Evolutionary conservation across 78 protist species (phyloP).

Genomic region (Dictyostelium citrinum): DNA sequence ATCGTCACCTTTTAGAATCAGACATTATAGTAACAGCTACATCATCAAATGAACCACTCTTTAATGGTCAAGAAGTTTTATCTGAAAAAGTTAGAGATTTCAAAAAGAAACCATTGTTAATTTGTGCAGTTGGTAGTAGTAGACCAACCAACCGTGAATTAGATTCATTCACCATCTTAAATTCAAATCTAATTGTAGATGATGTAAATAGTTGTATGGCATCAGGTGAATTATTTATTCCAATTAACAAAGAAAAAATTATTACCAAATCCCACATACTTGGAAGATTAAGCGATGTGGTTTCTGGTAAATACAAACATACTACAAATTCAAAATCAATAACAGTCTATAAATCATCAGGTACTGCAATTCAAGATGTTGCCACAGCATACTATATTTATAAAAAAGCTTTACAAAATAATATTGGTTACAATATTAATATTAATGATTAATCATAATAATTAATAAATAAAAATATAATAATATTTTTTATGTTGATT

Average conservation of each 20-base stretch:
- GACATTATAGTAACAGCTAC: slow-evolving; percentile 75
- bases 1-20: background rate
- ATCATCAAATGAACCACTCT: slow-evolving; percentile 4
- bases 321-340: background rate
- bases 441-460: background rate
- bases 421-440: background rate
- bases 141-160: slow-evolving; percentile 42
- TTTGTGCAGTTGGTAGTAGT: slow-evolving; percentile 44
- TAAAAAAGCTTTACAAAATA: slow-evolving; percentile 6
- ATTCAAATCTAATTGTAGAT: slow-evolving; percentile 28
- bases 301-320: background rate
- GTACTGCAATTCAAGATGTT: slow-evolving; percentile 68
- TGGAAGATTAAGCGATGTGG: background rate
- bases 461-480: background rate
- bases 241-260: background rate
- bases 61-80: slow-evolving; percentile 8
- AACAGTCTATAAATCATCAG: slow-evolving; percentile 56
- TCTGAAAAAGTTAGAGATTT: background rate
- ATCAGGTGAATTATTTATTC: slow-evolving; percentile 17
- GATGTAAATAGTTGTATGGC: background rate
- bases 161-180: background rate
- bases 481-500: too few relatives aligned
- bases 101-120: background rate
- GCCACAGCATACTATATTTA: slow-evolving; percentile 14
- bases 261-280: background rate